A percentile compares a stretch with the other conserved stretches of the same genome.
These are phyloP conservation scores for Cinnamomum chago DNA, from an alignment of 164 flowering plant genomes.

Conservation along the genomic window DNA sequence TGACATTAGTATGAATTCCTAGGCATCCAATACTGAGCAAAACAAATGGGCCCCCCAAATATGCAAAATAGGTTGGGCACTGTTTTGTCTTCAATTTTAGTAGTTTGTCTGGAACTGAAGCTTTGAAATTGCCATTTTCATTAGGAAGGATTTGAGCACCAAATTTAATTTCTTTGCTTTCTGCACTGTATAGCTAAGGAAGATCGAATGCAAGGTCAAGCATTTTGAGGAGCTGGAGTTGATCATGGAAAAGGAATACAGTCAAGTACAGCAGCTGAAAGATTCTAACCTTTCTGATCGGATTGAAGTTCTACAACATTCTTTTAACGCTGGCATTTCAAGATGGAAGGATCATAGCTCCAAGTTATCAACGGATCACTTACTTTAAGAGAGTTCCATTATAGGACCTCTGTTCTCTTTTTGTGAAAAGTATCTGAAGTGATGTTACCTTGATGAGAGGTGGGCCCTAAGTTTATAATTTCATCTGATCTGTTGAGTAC, in stretches of 20 bases:
- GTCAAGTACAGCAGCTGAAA: slow-evolving; percentile 47
- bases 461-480: neutral
- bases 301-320: slow-evolving; percentile 35
- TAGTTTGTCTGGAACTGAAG: neutral
- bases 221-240: slow-evolving; percentile 60
- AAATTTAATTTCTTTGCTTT: slow-evolving; percentile 4
- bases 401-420: neutral
- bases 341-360: slow-evolving; percentile 46
- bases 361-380: slow-evolving; percentile 14
- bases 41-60: no score
- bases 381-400: slow-evolving; percentile 4
- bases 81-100: neutral
- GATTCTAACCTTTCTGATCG: slow-evolving; percentile 49
- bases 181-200: slow-evolving; percentile 46
- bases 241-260: slow-evolving; percentile 69
- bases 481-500: no score
- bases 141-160: neutral
- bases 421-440: no score
- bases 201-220: slow-evolving; percentile 59
- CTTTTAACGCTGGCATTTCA: slow-evolving; percentile 44
- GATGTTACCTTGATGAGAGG: neutral
- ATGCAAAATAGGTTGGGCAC: neutral
- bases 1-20: no score
- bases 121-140: neutral
- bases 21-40: no score